Evolutionary conservation across 2,329 filamentous ascomycete species (phyloP), one percentile per base, ranked within the genome.

Genomic region (Alternaria sp.): DNA sequence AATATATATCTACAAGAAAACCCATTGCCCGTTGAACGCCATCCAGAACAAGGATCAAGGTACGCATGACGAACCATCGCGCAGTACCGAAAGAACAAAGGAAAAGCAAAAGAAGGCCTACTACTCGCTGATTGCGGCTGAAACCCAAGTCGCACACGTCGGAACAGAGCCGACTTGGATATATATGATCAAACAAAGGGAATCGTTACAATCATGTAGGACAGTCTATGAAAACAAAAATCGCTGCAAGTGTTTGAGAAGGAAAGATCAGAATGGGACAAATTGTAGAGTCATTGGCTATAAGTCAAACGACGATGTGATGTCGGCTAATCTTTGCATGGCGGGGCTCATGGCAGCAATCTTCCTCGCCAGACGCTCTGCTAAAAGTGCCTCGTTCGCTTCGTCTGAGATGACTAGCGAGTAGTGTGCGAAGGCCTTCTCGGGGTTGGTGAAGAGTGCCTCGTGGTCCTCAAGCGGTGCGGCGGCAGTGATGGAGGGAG

Each of bases 321-420:
- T 61, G 52, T 75, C 69, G 15, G 72, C 70, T 63, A 80, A 68
- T 64, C 77, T 73, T 63, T 79, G 73, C 45, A 74, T 70, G 10
- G 67, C 70, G n/a, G 73, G 67, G 52, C 76, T 75, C 68, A 79
- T 77, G 36, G 72, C 69, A 10, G 77, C 74, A 51, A 76, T 77
- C 63, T 73, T 77, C 63, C 69, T 74, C 62, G 78, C 73, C 30
- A 80, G 73, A 43, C 73, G 73, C 43, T 78, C 77, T 57, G 77
- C 73, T 50, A 76, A 62, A 30, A 62, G 68, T 45, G 74, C 64
- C 30, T 77, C 69, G n/a, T 71, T 69, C 36, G 70, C 84, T 57
- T 86, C 84, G 62, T 86, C 82, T 1, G 83, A 82, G 25, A 91
- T 86, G 28, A 91, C 82, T n/a, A 93, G 84, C 68, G 91, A 87